Conservation (phyloP, 75 land plant species). For the Pinus taeda region DNA sequence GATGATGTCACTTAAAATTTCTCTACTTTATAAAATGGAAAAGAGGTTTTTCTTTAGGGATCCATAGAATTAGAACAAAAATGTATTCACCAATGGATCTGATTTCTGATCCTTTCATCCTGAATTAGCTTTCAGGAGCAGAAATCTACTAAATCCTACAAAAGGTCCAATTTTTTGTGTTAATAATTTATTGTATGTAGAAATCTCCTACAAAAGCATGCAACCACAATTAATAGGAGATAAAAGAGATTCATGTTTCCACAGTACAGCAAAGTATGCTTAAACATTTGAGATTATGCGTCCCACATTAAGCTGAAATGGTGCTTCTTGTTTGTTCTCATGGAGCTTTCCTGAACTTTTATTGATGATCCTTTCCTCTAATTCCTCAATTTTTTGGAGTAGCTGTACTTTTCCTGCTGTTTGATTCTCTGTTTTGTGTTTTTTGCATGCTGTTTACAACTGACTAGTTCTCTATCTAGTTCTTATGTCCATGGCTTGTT, state of each 20-base stretch:
- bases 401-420: neutral
- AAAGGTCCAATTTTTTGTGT: neutral
- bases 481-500: neutral
- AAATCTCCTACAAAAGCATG: neutral
- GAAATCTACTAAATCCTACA: neutral
- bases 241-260: neutral
- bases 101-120: constrained; percentile 1
- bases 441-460: neutral
- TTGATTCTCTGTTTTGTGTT: neutral
- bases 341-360: neutral
- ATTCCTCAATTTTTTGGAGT: neutral
- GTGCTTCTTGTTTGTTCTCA: neutral
- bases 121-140: neutral
- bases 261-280: neutral
- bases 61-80: neutral
- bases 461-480: neutral
- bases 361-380: neutral
- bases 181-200: neutral
- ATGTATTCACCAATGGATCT: neutral
- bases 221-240: neutral
- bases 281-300: neutral
- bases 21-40: neutral
- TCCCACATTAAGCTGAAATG: neutral
- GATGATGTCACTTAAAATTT: neutral
- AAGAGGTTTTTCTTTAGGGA: neutral